Evolutionary conservation across 257 asterid species (phyloP).

Genomic region (Thymus quinquecostatus): DNA sequence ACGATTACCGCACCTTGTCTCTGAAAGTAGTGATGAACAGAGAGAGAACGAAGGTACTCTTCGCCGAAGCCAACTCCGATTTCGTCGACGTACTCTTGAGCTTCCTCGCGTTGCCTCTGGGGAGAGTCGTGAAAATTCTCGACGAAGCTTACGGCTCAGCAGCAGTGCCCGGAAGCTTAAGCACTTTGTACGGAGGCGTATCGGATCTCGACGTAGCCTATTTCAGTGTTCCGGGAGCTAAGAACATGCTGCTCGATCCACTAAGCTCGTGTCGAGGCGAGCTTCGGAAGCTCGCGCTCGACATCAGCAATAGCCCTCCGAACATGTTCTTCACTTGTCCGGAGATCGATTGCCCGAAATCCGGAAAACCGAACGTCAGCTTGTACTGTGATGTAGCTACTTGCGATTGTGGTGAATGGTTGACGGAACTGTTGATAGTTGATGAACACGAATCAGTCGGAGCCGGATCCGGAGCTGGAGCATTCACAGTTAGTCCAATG

Average conservation of each 20-base stretch:
- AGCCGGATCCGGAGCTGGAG: background rate
- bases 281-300: background rate
- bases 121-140: background rate
- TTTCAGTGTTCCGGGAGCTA: background rate
- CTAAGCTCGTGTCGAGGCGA: background rate
- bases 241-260: conserved; percentile 33
- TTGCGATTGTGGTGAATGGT: background rate
- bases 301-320: background rate
- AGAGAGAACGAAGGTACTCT: background rate
- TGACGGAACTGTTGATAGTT: background rate
- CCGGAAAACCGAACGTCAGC: no score
- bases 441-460: background rate
- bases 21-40: background rate
- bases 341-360: background rate
- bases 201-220: background rate
- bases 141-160: background rate
- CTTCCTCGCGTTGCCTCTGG: background rate
- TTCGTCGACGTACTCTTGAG: background rate
- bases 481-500: background rate
- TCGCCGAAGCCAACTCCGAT: background rate
- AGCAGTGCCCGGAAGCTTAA: background rate
- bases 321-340: background rate
- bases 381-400: background rate
- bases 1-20: background rate
- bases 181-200: background rate